Percentiles rank a stretch among this genome's conserved stretches.
These are phyloP conservation scores for Talaromyces funiculosus DNA, from an alignment of 2,329 filamentous ascomycete species.

Conservation along the genomic window DNA sequence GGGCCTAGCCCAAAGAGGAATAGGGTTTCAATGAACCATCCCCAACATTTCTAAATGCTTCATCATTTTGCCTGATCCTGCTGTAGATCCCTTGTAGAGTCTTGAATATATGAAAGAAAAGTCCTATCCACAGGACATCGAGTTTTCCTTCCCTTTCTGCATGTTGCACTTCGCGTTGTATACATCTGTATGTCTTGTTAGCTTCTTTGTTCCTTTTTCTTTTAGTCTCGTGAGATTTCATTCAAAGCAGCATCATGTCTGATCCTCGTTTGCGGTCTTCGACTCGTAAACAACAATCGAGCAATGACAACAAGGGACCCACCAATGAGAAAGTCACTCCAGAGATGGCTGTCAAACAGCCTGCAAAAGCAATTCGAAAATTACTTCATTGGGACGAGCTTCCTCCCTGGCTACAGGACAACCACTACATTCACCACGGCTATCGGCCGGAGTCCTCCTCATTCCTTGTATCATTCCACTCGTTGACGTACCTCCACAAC, in stretches of 20 bases:
- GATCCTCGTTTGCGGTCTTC: constrained; percentile 28
- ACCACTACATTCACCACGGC: constrained; percentile 61
- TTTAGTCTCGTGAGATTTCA: not conserved
- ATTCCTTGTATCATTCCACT: constrained; percentile 53
- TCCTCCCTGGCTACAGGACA: constrained; percentile 56
- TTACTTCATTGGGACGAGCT: constrained; percentile 49
- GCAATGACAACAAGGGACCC: constrained; percentile 14
- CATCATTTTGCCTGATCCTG: not conserved
- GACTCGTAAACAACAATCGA: constrained; percentile 20
- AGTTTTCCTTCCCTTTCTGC: not conserved
- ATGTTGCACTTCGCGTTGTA: not conserved
- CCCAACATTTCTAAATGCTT: constrained; percentile 13
- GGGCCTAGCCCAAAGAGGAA: not conserved
- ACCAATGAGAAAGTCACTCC: constrained; percentile 21
- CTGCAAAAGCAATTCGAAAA: constrained; percentile 25
- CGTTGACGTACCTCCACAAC: constrained; percentile 60
- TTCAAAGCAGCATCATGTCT: constrained; percentile 7
- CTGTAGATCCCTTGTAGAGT: not conserved
- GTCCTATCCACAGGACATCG: not conserved
- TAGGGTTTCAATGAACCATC: not conserved
- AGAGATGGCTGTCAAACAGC: constrained; percentile 24
- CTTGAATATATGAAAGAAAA: not conserved
- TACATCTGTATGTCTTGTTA: not conserved
- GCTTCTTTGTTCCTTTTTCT: constrained; percentile 1
- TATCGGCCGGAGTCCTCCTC: constrained; percentile 61